Percentiles rank a stretch among this genome's conserved stretches.
Evolutionary conservation across 768 basidiomycete species (phyloP).

Genomic region (Leucosporidium creatinivorum): DNA sequence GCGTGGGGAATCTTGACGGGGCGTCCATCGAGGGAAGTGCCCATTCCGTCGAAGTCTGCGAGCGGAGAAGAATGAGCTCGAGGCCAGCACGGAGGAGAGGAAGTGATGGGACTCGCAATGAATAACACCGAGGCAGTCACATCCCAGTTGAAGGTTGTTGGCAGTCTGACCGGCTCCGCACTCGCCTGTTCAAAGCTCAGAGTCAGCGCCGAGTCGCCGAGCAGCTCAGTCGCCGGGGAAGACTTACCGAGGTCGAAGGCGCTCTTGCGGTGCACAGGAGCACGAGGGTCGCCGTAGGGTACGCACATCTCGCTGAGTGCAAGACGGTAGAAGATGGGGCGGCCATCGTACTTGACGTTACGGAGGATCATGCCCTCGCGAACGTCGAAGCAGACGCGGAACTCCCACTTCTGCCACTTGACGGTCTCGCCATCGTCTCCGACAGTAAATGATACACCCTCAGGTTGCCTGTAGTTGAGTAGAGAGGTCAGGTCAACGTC

Average conservation of each 20-base stretch:
- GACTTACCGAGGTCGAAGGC: conserved; percentile 37
- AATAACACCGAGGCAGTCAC: conserved; percentile 34
- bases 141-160: conserved; percentile 36
- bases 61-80: conserved; percentile 12
- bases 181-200: conserved; percentile 19
- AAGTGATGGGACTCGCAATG: background rate
- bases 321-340: conserved; percentile 36
- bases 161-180: conserved; percentile 35
- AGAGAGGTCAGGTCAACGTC: too few relatives aligned
- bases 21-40: conserved; percentile 24
- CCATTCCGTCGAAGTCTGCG: conserved; percentile 34
- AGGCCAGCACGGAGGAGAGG: background rate
- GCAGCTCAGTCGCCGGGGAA: too few relatives aligned
- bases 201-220: too few relatives aligned
- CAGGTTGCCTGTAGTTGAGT: background rate
- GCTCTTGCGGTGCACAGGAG: conserved; percentile 35
- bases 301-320: conserved; percentile 38
- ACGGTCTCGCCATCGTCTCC: conserved; percentile 14
- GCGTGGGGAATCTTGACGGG: conserved; percentile 29
- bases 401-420: conserved; percentile 34
- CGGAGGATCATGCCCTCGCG: conserved; percentile 37
- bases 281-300: conserved; percentile 32
- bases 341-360: conserved; percentile 37
- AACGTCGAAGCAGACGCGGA: conserved; percentile 29
- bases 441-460: conserved; percentile 21